Conservation (phyloP, 2,329 filamentous ascomycete genomes). For the Microdochium nivale region DNA sequence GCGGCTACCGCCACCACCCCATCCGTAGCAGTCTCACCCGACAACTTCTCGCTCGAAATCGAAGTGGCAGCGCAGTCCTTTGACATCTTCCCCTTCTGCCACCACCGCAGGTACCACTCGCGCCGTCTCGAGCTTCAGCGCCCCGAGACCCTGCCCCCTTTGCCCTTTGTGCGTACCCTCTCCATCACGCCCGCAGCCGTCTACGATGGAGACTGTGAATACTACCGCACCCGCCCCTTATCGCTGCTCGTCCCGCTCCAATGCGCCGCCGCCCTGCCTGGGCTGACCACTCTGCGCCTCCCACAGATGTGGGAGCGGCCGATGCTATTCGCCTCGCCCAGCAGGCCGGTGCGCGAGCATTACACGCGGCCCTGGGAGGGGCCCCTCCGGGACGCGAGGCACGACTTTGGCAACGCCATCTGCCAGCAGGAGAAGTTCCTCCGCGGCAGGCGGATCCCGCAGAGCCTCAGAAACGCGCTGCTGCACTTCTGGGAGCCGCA, state of each 20-base stretch:
- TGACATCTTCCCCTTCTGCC: constrained; percentile 14
- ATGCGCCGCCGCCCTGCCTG: constrained; percentile 12
- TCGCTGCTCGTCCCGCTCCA: constrained; percentile 11
- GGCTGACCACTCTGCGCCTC: constrained; percentile 6
- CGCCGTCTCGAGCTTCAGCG: constrained; percentile 2
- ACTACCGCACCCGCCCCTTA: too few relatives aligned
- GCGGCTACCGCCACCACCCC: neutral
- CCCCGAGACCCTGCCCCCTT: constrained; percentile 1
- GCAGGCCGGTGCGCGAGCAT: constrained; percentile 5
- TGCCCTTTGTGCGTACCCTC: too few relatives aligned
- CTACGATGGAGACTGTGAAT: too few relatives aligned
- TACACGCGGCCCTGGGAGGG: constrained; percentile 13
- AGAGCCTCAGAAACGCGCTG: constrained; percentile 7
- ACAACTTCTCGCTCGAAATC: neutral
- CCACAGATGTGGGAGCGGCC: constrained; percentile 15
- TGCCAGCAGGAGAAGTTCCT: constrained; percentile 8
- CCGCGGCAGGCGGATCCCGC: constrained; percentile 5
- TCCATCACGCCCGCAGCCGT: too few relatives aligned
- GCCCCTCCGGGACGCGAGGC: constrained; percentile 14
- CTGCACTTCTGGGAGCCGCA: constrained; percentile 8
- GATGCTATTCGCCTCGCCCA: constrained; percentile 5
- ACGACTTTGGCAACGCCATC: constrained; percentile 13
- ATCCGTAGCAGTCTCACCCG: neutral
- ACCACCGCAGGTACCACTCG: constrained; percentile 7
- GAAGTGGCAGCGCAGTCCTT: constrained; percentile 2